These are phyloP conservation scores for Gymnopilus junonius DNA, from an alignment of 768 basidiomycete genomes.

Conservation along the genomic window DNA sequence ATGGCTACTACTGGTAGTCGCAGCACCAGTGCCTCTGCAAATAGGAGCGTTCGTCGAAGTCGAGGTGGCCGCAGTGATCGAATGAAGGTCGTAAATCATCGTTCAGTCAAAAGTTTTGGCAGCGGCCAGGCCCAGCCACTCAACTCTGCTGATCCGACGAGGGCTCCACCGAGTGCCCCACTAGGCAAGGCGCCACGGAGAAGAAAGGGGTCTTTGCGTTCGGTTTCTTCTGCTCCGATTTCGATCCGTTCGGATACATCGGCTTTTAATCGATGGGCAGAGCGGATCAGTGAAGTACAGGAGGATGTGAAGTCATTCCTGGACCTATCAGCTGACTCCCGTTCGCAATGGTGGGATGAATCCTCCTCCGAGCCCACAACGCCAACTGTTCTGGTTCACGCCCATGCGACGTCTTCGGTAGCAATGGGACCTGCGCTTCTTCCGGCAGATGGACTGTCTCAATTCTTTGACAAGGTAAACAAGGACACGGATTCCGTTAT, in stretches of 20 bases:
- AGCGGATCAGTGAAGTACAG: not conserved
- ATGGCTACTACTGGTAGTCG: not conserved
- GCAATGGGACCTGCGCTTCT: not conserved
- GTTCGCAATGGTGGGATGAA: not conserved
- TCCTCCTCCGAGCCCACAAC: not conserved
- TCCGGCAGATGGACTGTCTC: not conserved
- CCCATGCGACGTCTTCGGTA: not conserved
- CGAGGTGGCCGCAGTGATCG: not conserved
- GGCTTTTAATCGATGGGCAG: not conserved
- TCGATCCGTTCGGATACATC: not conserved
- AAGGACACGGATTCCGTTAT: not conserved
- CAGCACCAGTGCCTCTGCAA: not conserved
- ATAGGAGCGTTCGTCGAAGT: not conserved
- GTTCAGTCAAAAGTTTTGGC: not conserved
- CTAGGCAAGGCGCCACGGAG: not conserved
- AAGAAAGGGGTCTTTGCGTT: not conserved
- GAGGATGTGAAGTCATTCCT: conserved; percentile 2
- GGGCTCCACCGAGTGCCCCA: not conserved
- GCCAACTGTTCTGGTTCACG: not conserved
- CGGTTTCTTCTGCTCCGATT: not conserved
- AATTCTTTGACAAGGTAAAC: not conserved
- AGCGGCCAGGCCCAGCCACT: not conserved
- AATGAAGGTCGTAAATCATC: not conserved
- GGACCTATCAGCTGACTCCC: not conserved
- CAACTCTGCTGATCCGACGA: not conserved